These are phyloP conservation scores for Paramecium octaurelia DNA, from an alignment of 73 alveolate genomes.

Conservation along the genomic window DNA sequence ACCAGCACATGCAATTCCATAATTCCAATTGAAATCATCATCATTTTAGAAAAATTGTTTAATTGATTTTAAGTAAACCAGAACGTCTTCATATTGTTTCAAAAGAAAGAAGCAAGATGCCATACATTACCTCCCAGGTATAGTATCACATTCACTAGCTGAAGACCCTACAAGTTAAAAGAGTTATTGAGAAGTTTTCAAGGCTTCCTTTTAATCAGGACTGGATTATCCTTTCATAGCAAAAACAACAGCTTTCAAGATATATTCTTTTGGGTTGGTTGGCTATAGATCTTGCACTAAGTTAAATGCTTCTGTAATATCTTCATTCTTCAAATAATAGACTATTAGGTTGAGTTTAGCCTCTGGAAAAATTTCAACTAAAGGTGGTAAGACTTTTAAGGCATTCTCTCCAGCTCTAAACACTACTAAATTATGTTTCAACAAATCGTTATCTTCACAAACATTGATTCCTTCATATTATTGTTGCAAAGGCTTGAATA, in stretches of 20 bases:
- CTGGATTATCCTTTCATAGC: constrained; percentile 94
- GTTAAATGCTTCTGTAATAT: constrained; percentile 91
- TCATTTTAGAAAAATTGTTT: constrained; percentile 90
- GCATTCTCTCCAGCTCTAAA: constrained; percentile 98
- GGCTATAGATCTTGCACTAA: constrained; percentile 97
- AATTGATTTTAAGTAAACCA: constrained; percentile 85
- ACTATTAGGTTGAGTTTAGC: constrained; percentile 96
- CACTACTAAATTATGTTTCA: constrained; percentile 96
- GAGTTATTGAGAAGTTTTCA: constrained; percentile 88
- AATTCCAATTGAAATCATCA: constrained; percentile 99
- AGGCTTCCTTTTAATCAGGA: constrained; percentile 90
- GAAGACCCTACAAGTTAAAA: constrained; percentile 98
- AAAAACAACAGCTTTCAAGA: constrained; percentile 97
- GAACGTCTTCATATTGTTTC: constrained; percentile 81
- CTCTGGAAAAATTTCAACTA: constrained; percentile 96
- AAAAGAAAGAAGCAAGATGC: constrained; percentile 97
- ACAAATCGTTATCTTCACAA: constrained; percentile 91
- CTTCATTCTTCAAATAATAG: constrained; percentile 92
- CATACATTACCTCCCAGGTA: constrained; percentile 99
- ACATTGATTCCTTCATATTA: constrained; percentile 91
- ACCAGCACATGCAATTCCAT: constrained; percentile 92
- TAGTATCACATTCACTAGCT: constrained; percentile 99
- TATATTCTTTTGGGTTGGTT: constrained; percentile 94
- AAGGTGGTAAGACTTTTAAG: constrained; percentile 91
- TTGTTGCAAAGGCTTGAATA: constrained; percentile 78